A percentile compares a stretch with the other conserved stretches of the same genome.
Evolutionary conservation across 1,284 basidiomycete species (phyloP).

Genomic region (Bjerkandera adusta): DNA sequence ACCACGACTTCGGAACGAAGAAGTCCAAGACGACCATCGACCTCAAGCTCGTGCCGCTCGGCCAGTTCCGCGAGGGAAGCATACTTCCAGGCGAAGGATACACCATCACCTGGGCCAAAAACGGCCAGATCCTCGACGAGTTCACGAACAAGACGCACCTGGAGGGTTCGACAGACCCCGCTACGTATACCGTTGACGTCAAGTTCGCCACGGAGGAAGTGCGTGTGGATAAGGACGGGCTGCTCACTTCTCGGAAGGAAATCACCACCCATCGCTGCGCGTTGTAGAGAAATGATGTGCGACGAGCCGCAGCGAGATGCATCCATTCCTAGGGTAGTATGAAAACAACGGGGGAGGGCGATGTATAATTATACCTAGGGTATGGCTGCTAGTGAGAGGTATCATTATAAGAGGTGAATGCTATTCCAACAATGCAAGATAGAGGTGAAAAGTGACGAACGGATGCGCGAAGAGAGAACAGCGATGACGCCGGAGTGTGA

Average conservation of each 20-base stretch:
- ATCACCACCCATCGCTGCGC: conserved; percentile 16
- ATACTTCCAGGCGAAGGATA: conserved; percentile 46
- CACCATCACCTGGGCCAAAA: conserved; percentile 50
- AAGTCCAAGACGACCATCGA: conserved; percentile 26
- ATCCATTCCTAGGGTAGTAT: too few relatives aligned
- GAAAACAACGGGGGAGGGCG: too few relatives aligned
- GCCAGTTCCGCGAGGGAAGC: conserved; percentile 45
- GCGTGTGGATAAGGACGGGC: conserved; percentile 40
- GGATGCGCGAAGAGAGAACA: neutral
- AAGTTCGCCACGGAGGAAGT: conserved; percentile 58
- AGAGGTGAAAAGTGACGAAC: neutral
- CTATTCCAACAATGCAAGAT: conserved; percentile 14
- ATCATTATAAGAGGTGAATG: conserved; percentile 9
- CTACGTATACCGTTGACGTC: conserved; percentile 46
- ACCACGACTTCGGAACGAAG: neutral
- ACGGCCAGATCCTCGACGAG: conserved; percentile 39
- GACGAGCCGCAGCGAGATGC: too few relatives aligned
- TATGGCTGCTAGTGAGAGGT: conserved; percentile 17
- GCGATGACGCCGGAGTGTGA: neutral
- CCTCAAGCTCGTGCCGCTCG: conserved; percentile 55
- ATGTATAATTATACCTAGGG: conserved; percentile 16
- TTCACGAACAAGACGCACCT: conserved; percentile 50
- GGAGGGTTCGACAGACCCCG: conserved; percentile 32
- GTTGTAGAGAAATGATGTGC: too few relatives aligned
- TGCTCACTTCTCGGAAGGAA: conserved; percentile 19